Base-by-base conservation (phyloP, 2,329 filamentous ascomycete species). In the Chaetomium sp. region DNA sequence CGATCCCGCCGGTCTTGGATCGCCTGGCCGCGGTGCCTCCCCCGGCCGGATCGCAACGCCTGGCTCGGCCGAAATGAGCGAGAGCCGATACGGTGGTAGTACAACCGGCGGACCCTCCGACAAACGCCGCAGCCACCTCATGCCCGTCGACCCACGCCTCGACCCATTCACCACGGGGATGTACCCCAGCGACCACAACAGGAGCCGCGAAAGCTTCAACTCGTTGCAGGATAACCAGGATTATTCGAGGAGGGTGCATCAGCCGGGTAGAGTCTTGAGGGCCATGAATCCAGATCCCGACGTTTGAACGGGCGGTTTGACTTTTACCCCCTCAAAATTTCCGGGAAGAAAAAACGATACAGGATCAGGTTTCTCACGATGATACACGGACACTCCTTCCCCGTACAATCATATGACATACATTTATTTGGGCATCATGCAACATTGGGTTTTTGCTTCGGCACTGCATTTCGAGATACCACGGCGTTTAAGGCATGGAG, bases 221-320 rank as follows among this genome's bases (percentile, higher is more conserved):
- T 85, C 82, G 1, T 70, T 86, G 5, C 79, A 79, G 55, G 83
- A 86, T 65, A 81, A 86, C 59, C 81, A 83, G 56, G 83, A 86
- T 61, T 86, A 86, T 65, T 85, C 82, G 41, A 74, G 83, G 60
- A 74, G 76, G 61, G 81, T 86, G 11, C 79, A 78, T 49, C 71
- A 76, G 44, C 75, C 78, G 8, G 56, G 59, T 5, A 73, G 78
- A 63, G 80, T 85, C 6, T 72, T 86, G n/a, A 75, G 82, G 60
- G 81, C 82, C 7, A 82, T 75, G 35, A 86, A 86, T 63, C 82
- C 83, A 3, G 82, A 86, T 62, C 79, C 79, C 1, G 69, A 69
- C 11, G 67, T 12, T 68, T 10, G 19, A 6, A 6, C 14, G 10
- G 11, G 11, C 37, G 8, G 37, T 9, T 46, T 19, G 33, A 47